Conservation (phyloP, 352 stramenopile genomes). For the Phytophthora podocarpi region DNA sequence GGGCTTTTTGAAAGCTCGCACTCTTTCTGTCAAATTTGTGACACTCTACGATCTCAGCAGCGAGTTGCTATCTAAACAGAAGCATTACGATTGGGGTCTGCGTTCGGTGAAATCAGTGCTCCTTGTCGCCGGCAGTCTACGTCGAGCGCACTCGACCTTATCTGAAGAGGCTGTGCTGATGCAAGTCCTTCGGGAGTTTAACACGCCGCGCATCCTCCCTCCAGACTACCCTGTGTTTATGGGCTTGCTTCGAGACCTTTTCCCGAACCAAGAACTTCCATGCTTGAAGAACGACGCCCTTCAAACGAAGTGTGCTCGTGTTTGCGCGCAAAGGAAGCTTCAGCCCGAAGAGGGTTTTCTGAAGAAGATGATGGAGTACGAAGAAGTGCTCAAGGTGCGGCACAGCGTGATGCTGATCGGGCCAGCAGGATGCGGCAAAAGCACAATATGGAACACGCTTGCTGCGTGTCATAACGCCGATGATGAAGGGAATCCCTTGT, state of each 20-base stretch:
- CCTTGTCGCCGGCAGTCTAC: slow-evolving; percentile 93
- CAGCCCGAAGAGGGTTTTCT: slow-evolving; percentile 96
- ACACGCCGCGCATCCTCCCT: slow-evolving; percentile 93
- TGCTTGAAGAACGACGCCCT: slow-evolving; percentile 50
- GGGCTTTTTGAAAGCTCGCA: slow-evolving; percentile 88
- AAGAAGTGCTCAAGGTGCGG: slow-evolving; percentile 94
- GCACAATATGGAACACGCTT: slow-evolving; percentile 95
- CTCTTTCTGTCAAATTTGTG: slow-evolving; percentile 90
- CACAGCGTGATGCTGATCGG: slow-evolving; percentile 97
- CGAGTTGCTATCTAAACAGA: slow-evolving; percentile 88
- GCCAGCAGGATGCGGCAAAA: slow-evolving; percentile 94
- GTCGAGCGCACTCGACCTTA: slow-evolving; percentile 83
- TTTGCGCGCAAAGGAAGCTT: slow-evolving; percentile 74
- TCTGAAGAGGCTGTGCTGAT: slow-evolving; percentile 93
- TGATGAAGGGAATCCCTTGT: slow-evolving; percentile 61
- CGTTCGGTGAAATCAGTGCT: slow-evolving; percentile 96
- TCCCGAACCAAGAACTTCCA: slow-evolving; percentile 67
- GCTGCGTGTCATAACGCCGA: slow-evolving; percentile 73
- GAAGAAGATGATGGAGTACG: slow-evolving; percentile 95
- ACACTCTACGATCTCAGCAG: slow-evolving; percentile 90
- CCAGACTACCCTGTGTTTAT: slow-evolving; percentile 95
- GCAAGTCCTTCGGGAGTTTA: slow-evolving; percentile 96
- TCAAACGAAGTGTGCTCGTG: slow-evolving; percentile 45
- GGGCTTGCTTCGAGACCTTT: slow-evolving; percentile 93
- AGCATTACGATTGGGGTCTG: slow-evolving; percentile 96